A percentile compares a stretch with the other conserved stretches of the same genome.
These are phyloP conservation scores for Immersiporthe knoxdaviesiana DNA, from an alignment of 2,329 filamentous ascomycete genomes.

Conservation along the genomic window DNA sequence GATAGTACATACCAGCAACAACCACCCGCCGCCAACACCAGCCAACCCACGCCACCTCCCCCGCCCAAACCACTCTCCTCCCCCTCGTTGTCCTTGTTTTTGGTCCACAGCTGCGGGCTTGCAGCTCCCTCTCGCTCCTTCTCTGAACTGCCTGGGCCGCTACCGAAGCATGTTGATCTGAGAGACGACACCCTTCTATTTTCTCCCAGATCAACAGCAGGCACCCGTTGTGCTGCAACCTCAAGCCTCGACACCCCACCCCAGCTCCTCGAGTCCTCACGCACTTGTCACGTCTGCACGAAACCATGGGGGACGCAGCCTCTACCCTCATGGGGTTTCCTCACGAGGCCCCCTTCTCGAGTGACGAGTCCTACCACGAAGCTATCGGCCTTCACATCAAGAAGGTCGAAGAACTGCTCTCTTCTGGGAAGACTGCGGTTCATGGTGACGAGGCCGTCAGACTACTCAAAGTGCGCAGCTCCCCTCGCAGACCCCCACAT, in stretches of 20 bases:
- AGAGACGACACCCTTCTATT: not conserved
- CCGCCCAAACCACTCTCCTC: not conserved
- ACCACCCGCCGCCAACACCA: no score
- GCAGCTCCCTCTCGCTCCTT: not conserved
- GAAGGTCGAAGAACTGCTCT: conserved; percentile 42
- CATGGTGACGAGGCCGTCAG: conserved; percentile 41
- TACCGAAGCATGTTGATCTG: conserved; percentile 4
- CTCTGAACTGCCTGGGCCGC: not conserved
- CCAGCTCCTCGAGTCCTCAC: not conserved
- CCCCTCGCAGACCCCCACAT: not conserved
- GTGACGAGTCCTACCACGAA: conserved; percentile 46
- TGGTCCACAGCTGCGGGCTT: not conserved
- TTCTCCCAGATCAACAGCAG: not conserved
- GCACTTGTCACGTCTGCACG: not conserved
- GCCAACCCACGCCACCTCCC: not conserved
- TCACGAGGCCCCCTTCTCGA: conserved; percentile 34
- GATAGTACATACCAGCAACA: not conserved
- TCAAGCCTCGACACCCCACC: not conserved
- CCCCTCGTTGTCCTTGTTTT: not conserved
- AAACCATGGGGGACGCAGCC: conserved; percentile 43
- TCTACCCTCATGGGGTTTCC: conserved; percentile 49
- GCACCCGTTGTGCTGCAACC: not conserved
- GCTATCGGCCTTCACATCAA: conserved; percentile 44
- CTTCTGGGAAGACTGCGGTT: conserved; percentile 39
- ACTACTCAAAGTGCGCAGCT: conserved; percentile 47